phyloP scores from a whole-genome alignment of 2,329 filamentous ascomycete genomes.

The Alternaria dauci region DNA sequence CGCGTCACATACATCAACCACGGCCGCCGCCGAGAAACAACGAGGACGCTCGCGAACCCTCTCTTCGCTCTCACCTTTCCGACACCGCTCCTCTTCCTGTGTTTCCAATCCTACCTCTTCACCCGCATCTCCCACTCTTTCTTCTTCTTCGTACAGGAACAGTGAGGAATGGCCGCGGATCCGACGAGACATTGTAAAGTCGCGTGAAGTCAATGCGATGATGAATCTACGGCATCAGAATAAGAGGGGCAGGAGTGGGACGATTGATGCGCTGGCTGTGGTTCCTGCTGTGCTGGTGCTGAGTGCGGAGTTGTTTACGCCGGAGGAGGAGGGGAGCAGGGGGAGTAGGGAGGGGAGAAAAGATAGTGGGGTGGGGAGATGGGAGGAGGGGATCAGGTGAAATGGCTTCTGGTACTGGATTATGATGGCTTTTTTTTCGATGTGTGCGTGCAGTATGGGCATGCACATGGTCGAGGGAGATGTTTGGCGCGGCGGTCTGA shows the following conservation, averaged over 20 bases:
- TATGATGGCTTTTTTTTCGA: too few species aligned
- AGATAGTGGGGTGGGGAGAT: conserved; percentile 30
- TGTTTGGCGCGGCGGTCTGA: too few species aligned
- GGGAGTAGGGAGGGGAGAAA: conserved; percentile 13
- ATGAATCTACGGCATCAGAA: conserved; percentile 36
- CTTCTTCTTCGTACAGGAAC: neutral
- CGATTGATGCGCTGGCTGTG: conserved; percentile 47
- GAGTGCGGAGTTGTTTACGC: conserved; percentile 49
- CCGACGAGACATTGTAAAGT: conserved; percentile 31
- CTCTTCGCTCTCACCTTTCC: conserved; percentile 36
- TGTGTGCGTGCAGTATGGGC: too few species aligned
- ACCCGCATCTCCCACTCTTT: conserved; percentile 19
- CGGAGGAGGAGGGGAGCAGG: conserved; percentile 20
- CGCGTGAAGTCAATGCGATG: conserved; percentile 31
- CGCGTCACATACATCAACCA: neutral
- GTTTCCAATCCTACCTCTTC: conserved; percentile 10
- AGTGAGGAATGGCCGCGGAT: conserved; percentile 32
- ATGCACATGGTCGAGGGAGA: too few species aligned
- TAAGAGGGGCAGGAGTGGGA: conserved; percentile 31
- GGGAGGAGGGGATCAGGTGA: conserved; percentile 35
- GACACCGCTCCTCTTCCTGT: conserved; percentile 27
- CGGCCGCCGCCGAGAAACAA: neutral
- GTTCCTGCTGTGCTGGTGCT: conserved; percentile 47
- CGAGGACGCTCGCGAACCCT: conserved; percentile 34
- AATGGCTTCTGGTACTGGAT: neutral